Percentiles rank a stretch among this genome's conserved stretches.
These are phyloP conservation scores for Dorcoceras hygrometricum DNA, from an alignment of 257 asterid genomes.

Conservation along the genomic window DNA sequence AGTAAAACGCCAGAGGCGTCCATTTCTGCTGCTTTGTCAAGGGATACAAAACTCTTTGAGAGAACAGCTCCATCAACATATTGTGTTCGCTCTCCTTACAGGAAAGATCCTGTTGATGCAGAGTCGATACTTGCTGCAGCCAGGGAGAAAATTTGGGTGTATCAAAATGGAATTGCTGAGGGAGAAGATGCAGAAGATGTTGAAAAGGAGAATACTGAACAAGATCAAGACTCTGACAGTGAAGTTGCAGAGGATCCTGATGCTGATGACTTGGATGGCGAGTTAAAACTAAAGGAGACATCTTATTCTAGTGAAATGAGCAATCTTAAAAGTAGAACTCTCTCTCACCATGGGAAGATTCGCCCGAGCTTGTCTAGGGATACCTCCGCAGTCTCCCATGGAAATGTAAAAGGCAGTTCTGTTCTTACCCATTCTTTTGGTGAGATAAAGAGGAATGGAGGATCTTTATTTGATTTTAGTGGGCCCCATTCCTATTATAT, in stretches of 20 bases:
- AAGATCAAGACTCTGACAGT: conserved; percentile 74
- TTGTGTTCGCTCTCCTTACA: conserved; percentile 72
- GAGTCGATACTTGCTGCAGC: conserved; percentile 64
- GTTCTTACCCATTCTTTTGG: conserved; percentile 31
- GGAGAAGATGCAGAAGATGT: conserved; percentile 62
- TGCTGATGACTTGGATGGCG: conserved; percentile 50
- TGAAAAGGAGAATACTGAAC: conserved; percentile 67
- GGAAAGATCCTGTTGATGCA: conserved; percentile 75
- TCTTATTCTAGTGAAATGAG: conserved; percentile 31
- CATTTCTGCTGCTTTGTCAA: conserved; percentile 87
- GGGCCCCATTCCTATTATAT: conserved; percentile 21
- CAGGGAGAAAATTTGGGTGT: conserved; percentile 58
- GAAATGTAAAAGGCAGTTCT: conserved; percentile 22
- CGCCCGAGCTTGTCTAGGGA: conserved; percentile 31
- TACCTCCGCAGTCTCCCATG: conserved; percentile 25
- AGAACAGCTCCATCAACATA: conserved; percentile 96
- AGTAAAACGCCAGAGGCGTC: conserved; percentile 99
- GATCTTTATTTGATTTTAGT: conserved; percentile 23
- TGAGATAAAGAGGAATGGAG: conserved; percentile 34
- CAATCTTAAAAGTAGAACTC: conserved; percentile 18
- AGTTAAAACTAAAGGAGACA: conserved; percentile 34
- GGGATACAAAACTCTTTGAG: conserved; percentile 89
- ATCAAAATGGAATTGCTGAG: conserved; percentile 51
- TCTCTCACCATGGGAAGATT: conserved; percentile 27
- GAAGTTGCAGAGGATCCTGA: conserved; percentile 72